Base-by-base conservation (phyloP, 495 filamentous ascomycete genomes). In the Cercophora sp. region DNA sequence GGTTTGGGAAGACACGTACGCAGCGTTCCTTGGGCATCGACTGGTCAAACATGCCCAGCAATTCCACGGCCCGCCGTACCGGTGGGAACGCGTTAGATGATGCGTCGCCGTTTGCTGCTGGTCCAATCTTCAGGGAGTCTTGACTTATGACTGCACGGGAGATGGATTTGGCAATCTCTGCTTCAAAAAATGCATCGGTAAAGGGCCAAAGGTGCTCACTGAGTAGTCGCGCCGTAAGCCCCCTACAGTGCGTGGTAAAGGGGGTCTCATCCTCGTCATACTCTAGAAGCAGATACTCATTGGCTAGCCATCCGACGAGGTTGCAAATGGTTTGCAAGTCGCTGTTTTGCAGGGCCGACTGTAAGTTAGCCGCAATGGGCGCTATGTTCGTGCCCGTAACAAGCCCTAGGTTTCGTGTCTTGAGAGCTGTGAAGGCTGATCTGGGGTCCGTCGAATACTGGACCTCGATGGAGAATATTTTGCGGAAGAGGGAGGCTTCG, bases 1-100 rank as follows among this genome's bases (percentile, higher is more conserved):
- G n/a, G n/a, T n/a, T n/a, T n/a, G n/a, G n/a, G n/a, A n/a, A 27
- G 57, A 50, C 50, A 79, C 80, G 66, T 71, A 87, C 87, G 69
- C 90, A 92, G 82, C 64, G 88, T 75, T 62, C 88, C 26, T 76
- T 80, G 22, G 69, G 78, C 78, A 74, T 80, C 23, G 71, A 72
- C 51, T 67, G 86, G 65, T 95, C 91, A 58, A 93, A 92, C 62
- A 87, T 77, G 59, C 84, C 86, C 8, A 95, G 77, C 1, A 95
- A 81, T 79, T 89, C 89, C 16, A 93, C 84, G 0, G 89, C 88
- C 58, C 84, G 86, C 55, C 84, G 80, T 18, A 90, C 70, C 0
- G 88, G 87, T 0, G 87, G 72, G 49, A 77, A 72, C 2, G 68
- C 70, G 31, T 75, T 71, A 10, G 73, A 75, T 6, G 87, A 74